Conservation (phyloP, 495 filamentous ascomycete species). For the Parachaetomium inaequale region DNA sequence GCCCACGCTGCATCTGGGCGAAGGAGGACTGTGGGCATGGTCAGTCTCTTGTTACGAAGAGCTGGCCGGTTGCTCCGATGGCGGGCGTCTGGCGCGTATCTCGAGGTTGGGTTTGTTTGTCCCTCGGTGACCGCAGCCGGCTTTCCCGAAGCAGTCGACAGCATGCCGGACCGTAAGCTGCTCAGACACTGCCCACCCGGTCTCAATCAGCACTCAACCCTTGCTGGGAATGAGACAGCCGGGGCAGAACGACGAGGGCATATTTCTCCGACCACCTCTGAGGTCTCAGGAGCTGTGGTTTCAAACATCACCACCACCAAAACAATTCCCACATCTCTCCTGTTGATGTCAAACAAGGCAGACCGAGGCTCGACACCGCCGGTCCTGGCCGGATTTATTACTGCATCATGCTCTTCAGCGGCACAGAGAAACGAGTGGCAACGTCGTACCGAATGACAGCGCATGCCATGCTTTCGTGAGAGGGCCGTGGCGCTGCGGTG, state of each 20-base stretch:
- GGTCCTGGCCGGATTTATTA: not conserved
- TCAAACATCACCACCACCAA: not conserved
- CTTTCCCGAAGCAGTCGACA: not conserved
- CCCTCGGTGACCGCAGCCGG: not conserved
- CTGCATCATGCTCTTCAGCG: constrained; percentile 4
- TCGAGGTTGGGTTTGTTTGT: not conserved
- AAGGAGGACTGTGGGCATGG: not conserved
- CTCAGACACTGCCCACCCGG: not conserved
- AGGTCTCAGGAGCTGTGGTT: not conserved
- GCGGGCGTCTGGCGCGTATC: not conserved
- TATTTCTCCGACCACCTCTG: not conserved
- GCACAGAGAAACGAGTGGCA: constrained; percentile 3
- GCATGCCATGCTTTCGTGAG: constrained; percentile 13
- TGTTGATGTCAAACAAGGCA: not conserved
- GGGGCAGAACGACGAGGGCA: not conserved
- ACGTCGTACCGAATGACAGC: constrained; percentile 18
- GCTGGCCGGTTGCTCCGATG: not conserved
- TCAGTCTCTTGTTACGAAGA: not conserved
- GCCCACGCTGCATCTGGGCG: not conserved
- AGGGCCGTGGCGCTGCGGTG: constrained; percentile 17
- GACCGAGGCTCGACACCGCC: not conserved
- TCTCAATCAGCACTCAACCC: not conserved
- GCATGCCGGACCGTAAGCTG: not conserved
- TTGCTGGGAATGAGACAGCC: not conserved
- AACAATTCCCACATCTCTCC: not conserved